Conservation (phyloP, 2,329 filamentous ascomycete genomes). For the Stemphylium vesicarium region DNA sequence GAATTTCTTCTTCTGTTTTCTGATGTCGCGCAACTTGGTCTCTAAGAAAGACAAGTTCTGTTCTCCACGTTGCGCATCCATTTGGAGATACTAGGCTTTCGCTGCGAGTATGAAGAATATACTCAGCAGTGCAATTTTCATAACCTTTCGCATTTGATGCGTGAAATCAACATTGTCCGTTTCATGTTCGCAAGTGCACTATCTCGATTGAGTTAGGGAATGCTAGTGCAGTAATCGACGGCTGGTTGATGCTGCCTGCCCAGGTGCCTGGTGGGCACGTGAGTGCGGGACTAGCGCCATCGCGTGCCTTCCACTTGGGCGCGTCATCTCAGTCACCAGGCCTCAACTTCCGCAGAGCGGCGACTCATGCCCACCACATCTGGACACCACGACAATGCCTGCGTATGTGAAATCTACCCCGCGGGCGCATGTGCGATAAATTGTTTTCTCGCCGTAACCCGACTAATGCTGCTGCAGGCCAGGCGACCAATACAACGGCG, state of each 20-base stretch:
- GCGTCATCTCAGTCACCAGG: slow-evolving; percentile 42
- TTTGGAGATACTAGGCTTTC: no score
- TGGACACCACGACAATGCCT: slow-evolving; percentile 41
- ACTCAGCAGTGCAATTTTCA: neutral
- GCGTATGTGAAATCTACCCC: slow-evolving; percentile 33
- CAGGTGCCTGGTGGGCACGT: slow-evolving; percentile 15
- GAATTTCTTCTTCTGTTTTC: no score
- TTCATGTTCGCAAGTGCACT: neutral
- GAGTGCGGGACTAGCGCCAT: slow-evolving; percentile 22
- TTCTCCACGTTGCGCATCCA: no score
- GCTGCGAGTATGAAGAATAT: no score
- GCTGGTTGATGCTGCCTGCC: neutral
- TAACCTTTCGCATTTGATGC: neutral
- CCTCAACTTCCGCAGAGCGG: slow-evolving; percentile 30
- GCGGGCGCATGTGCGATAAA: neutral
- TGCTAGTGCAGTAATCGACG: slow-evolving; percentile 10
- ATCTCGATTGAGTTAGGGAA: slow-evolving; percentile 5
- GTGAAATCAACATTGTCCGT: neutral
- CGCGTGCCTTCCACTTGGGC: slow-evolving; percentile 32
- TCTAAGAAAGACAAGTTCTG: no score
- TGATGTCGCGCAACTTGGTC: no score
- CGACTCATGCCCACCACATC: slow-evolving; percentile 32
- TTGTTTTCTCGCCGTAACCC: neutral
- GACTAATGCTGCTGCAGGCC: slow-evolving; percentile 38
- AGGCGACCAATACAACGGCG: slow-evolving; percentile 47